Conservation (phyloP, 805 yeast genomes). For the Lipomyces orientalis region DNA sequence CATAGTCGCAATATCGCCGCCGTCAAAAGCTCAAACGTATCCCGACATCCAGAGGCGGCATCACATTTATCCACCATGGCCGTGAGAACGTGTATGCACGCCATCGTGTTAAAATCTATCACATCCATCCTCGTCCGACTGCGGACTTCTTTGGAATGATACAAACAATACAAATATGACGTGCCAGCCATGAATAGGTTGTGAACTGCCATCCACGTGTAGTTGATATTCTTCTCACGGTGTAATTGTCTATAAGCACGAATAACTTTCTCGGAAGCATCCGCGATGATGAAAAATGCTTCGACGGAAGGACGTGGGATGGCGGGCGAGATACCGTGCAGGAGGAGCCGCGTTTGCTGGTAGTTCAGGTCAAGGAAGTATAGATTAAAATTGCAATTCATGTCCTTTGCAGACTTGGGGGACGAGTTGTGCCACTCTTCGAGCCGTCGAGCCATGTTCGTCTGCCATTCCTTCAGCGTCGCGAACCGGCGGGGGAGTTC, state of each 20-base stretch:
- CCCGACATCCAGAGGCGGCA: conserved; percentile 74
- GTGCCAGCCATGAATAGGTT: conserved; percentile 89
- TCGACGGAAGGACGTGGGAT: conserved; percentile 58
- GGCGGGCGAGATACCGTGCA: conserved; percentile 81
- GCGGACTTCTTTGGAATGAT: conserved; percentile 65
- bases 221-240: conserved; percentile 66
- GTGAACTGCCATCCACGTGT: conserved; percentile 93
- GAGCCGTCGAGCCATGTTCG: conserved; percentile 55
- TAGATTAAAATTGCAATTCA: conserved; percentile 76
- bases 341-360: conserved; percentile 70
- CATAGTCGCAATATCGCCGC: conserved; percentile 69
- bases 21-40: conserved; percentile 71
- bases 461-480: conserved; percentile 66
- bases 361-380: conserved; percentile 77
- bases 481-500: conserved; percentile 70
- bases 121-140: conserved; percentile 54
- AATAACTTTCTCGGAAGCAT: conserved; percentile 71
- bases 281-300: conserved; percentile 63
- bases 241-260: conserved; percentile 64
- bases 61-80: conserved; percentile 73
- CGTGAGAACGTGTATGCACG: conserved; percentile 58
- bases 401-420: conserved; percentile 61
- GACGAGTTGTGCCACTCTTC: conserved; percentile 66
- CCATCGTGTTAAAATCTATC: conserved; percentile 54
- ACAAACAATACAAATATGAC: conserved; percentile 76